Percentiles rank a stretch among this genome's conserved stretches.
Conservation (phyloP, 306 rosid species). For the Lotus japonicus region DNA sequence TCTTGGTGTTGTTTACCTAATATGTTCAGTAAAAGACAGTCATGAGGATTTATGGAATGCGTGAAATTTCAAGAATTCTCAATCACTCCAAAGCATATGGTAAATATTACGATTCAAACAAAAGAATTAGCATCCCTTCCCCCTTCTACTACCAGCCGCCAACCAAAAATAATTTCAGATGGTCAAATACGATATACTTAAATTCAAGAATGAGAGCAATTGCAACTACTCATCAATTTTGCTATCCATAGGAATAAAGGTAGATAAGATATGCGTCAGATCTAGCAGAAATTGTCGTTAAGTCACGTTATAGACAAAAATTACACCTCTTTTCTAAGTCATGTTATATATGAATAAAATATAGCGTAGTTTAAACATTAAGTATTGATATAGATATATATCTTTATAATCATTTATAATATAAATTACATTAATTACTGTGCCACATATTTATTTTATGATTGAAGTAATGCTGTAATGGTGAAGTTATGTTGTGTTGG, state of each 20-base stretch:
- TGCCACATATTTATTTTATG: background rate
- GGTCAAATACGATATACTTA: background rate
- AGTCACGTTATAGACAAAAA: no score
- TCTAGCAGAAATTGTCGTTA: background rate
- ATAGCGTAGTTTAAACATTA: background rate
- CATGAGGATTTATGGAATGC: constrained; percentile 7
- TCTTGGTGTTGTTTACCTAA: constrained; percentile 91
- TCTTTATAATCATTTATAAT: background rate
- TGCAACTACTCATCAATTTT: background rate
- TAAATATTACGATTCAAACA: background rate
- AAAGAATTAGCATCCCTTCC: no score
- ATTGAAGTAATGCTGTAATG: background rate
- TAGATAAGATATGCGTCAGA: background rate
- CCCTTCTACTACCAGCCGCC: background rate
- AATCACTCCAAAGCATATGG: background rate
- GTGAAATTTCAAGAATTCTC: background rate
- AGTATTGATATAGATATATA: background rate
- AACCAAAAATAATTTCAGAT: background rate
- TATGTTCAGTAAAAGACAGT: constrained; percentile 9
- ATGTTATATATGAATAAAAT: background rate
- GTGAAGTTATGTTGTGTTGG: background rate
- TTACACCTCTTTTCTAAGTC: no score
- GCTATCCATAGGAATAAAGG: constrained; percentile 2
- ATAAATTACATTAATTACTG: background rate
- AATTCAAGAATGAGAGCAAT: background rate